Base-by-base conservation (phyloP, 2,329 filamentous ascomycete species). In the Nemania abortiva region DNA sequence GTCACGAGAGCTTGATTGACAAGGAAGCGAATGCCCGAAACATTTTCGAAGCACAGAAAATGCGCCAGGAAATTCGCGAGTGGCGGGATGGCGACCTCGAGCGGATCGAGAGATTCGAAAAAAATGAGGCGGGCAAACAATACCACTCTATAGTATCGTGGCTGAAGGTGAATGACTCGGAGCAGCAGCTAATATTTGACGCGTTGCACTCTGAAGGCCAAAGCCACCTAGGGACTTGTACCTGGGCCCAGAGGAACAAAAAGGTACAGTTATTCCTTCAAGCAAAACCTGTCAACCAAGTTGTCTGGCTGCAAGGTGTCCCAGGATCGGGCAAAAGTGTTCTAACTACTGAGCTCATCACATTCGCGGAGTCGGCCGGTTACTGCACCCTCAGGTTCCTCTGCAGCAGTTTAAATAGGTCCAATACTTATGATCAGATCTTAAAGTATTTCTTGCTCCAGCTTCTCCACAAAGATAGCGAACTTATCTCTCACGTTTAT, bases 1-100 rank as follows among this genome's bases (percentile, higher is more conserved):
- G 55, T 0, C 77, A 82, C 6, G 79, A 74, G 27, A 18, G 59
- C 0, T 58, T 82, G 0, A 71, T 82, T 3, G 79, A 82, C 39
- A 72, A 73, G 0, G 73, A 75, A 31, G 80, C 78, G 0, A 81
- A 76, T 20, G 78, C 80, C 0, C 61, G 54, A 0, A 54, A 78
- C 3, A 78, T 80, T 11, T 11, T 62, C 0, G 76, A 81, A 20
- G 72, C 74, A 0, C 69, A 63, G 7, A 50, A 73, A n/a, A 70
- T 77, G 69, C 72, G 76, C 13, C 54, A 73, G 15, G 57, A 74
- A 11, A 7, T 80, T 2, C 63, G 63, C 7, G n/a, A 67, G 0
- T 78, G 75, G 75, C 75, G 73, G 49, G 57, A 74, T 37, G 67
- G 79, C 3, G 68, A 50, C 5, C 58, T 75, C 2, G 71, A 73